Base-by-base conservation (phyloP, 1,139 yeast genomes). In the Scheffersomyces insectosa region DNA sequence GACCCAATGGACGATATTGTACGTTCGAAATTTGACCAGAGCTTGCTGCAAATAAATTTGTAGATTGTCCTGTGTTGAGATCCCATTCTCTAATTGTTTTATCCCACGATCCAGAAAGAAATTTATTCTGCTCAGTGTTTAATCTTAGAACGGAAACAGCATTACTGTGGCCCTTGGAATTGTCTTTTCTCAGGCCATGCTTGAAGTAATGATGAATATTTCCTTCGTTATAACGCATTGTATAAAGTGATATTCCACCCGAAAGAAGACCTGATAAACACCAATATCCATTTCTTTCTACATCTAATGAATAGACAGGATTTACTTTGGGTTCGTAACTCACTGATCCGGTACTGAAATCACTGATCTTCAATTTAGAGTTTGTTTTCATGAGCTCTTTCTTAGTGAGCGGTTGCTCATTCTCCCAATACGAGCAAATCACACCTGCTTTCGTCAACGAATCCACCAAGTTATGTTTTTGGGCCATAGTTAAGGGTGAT, bases 31-130 rank as follows among this genome's bases (percentile, higher is more conserved):
- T 73, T 60, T 93, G 98, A 2, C 97, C 93, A 0, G 87, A 74
- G 38, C 82, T 74, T 2, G 80, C 82, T 4, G 67, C 56, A 55
- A 74, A 88, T 28, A 70, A 55, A 14, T 68, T 65, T 56, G 73
- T 58, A 28, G 77, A 66, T 36, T 74, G 70, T 2, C 98, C 97
- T 0, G 86, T 79, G 50, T 87, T 77, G 41, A 95, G 68, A 65
- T 93, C 99, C 97, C 98, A 91, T 52, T 85, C 80, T 20, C 84
- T 68, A 3, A 87, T 75, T 5, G 79, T 71, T 59, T 82, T 84
- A 66, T 93, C 99, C 96, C 98, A 93, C 5, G 95, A 80, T 0
- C 97, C 99, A 35, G 95, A 85, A 5, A 93, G 60, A 33, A 90
- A 80, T 39, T 70, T 65, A 37, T 76, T 75, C 47, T 88, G 90